Evolutionary conservation across 225 moss, liverwort and hornwort genomes (phyloP).

Genomic region (Takakia lepidozioides): DNA sequence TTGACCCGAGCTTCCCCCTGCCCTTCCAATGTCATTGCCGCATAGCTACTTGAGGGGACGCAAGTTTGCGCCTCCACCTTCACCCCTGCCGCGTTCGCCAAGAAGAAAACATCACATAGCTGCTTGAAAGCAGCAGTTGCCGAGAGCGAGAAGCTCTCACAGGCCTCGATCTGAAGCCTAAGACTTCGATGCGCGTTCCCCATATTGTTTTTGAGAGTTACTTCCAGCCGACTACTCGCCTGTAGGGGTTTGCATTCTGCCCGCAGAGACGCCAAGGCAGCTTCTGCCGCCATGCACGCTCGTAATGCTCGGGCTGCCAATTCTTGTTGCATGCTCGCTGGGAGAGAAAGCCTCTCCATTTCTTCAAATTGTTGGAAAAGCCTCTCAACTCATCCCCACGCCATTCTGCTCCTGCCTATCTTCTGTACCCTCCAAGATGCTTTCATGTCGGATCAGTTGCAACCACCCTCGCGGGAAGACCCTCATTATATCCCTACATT

Average conservation of each 20-base stretch:
- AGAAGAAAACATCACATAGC: constrained; percentile 35
- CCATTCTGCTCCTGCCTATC: not conserved
- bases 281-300: constrained; percentile 46
- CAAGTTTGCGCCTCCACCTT: too few relatives aligned
- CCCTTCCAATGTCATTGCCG: too few relatives aligned
- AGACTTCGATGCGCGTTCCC: constrained; percentile 37
- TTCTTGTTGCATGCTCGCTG: constrained; percentile 29
- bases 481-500: too few relatives aligned
- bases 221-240: constrained; percentile 8
- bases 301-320: constrained; percentile 34
- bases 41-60: too few relatives aligned
- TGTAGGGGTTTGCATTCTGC: constrained; percentile 45
- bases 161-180: constrained; percentile 35
- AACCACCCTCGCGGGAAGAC: too few relatives aligned
- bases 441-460: too few relatives aligned
- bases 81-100: constrained; percentile 9
- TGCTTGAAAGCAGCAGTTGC: constrained; percentile 43
- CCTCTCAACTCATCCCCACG: not conserved
- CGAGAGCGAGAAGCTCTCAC: constrained; percentile 39
- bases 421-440: not conserved
- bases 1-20: too few relatives aligned
- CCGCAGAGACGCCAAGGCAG: constrained; percentile 42
- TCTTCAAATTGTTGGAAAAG: not conserved
- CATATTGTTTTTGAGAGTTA: constrained; percentile 18
- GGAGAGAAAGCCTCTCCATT: constrained; percentile 10